Conservation (phyloP, 2,329 filamentous ascomycete species). For the Talaromyces sp. region DNA sequence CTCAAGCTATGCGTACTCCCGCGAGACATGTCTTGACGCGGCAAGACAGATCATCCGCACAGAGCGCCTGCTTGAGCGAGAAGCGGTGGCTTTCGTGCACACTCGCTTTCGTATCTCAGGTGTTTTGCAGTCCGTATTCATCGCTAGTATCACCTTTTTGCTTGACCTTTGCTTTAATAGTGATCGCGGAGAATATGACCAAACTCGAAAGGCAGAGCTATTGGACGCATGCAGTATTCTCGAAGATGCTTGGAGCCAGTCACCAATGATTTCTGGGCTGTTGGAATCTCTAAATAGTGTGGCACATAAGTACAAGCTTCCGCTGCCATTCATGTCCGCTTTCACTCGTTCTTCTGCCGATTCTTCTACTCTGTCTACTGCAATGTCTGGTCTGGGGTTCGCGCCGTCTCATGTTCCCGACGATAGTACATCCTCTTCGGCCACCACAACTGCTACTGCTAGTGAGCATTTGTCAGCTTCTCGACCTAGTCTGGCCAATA, state of each 20-base stretch:
- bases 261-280: slow-evolving; percentile 21
- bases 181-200: slow-evolving; percentile 19
- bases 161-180: slow-evolving; percentile 33
- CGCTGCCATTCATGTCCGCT: slow-evolving; percentile 2
- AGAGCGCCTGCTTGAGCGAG: slow-evolving; percentile 16
- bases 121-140: slow-evolving; percentile 28
- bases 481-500: slow-evolving; percentile 2
- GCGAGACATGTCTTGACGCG: slow-evolving; percentile 28
- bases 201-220: slow-evolving; percentile 24
- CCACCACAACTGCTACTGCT: not conserved
- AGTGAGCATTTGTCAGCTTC: not conserved
- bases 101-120: slow-evolving; percentile 22
- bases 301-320: slow-evolving; percentile 18
- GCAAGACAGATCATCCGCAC: slow-evolving; percentile 27
- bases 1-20: slow-evolving; percentile 20
- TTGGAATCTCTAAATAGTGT: slow-evolving; percentile 27
- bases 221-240: slow-evolving; percentile 27
- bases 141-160: slow-evolving; percentile 33
- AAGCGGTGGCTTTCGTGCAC: slow-evolving; percentile 16
- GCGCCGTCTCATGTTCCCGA: not conserved
- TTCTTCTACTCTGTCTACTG: not conserved
- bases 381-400: not conserved
- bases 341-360: not conserved
- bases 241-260: slow-evolving; percentile 25
- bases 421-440: not conserved